Conservation (phyloP, 148 eudicot genomes). For the Rhododendron vialii region DNA sequence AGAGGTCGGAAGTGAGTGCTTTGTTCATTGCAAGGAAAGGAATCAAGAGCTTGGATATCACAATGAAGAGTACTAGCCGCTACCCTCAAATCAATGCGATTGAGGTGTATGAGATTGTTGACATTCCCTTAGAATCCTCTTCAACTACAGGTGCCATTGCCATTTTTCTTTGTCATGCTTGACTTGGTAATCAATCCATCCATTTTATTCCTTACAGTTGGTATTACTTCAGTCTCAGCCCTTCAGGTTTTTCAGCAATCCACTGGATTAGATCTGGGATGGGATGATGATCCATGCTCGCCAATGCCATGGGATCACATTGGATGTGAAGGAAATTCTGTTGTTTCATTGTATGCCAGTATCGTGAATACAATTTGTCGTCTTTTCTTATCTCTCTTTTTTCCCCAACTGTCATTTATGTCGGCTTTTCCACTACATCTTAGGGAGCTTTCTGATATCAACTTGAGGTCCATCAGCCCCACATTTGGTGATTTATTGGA, state of each 20-base stretch:
- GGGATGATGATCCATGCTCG: slow-evolving; percentile 89
- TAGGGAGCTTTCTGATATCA: slow-evolving; percentile 58
- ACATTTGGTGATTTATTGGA: slow-evolving; percentile 72
- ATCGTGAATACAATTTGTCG: neutral
- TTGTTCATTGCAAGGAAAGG: slow-evolving; percentile 33
- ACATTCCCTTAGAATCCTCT: slow-evolving; percentile 65
- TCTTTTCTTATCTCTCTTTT: neutral
- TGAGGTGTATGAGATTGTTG: slow-evolving; percentile 63
- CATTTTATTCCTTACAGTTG: neutral
- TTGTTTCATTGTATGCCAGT: slow-evolving; percentile 58
- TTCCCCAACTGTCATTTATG: neutral
- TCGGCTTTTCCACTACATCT: slow-evolving; percentile 7
- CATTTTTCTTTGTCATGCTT: neutral
- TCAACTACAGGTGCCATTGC: slow-evolving; percentile 64
- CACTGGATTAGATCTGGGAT: slow-evolving; percentile 67
- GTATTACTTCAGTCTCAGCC: slow-evolving; percentile 54
- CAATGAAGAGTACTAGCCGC: slow-evolving; percentile 41
- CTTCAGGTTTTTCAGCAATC: slow-evolving; percentile 68
- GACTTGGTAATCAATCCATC: neutral
- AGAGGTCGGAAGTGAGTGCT: slow-evolving; percentile 30
- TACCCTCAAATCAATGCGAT: slow-evolving; percentile 64
- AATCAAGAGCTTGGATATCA: slow-evolving; percentile 46
- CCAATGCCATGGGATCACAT: slow-evolving; percentile 70
- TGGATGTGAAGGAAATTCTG: slow-evolving; percentile 54
- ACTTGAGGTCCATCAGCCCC: slow-evolving; percentile 68